A percentile compares a stretch with the other conserved stretches of the same genome.
Conservation (phyloP, 768 basidiomycete genomes). For the Sutorius australiensis region DNA sequence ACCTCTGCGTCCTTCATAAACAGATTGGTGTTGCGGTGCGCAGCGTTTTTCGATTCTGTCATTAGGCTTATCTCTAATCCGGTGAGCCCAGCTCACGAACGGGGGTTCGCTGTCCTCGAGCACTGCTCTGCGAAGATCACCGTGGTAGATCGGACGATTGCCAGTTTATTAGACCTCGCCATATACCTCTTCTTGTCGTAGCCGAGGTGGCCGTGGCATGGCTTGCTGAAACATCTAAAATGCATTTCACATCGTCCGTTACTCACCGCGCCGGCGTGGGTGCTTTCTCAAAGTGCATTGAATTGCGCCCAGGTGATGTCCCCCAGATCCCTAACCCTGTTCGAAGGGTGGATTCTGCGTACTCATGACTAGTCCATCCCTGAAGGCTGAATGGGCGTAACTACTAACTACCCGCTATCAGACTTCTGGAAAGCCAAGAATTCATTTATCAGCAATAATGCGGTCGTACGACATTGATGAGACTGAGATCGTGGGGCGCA, state of each 20-base stretch:
- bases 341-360: neutral
- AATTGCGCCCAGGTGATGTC: neutral
- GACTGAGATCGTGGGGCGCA: neutral
- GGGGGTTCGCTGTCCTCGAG: slow-evolving; percentile 27
- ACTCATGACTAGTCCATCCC: neutral
- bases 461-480: neutral
- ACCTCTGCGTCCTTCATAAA: slow-evolving; percentile 34
- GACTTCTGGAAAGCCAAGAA: slow-evolving; percentile 3
- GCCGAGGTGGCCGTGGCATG: slow-evolving; percentile 3
- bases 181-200: slow-evolving; percentile 8
- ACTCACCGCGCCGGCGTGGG: neutral
- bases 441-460: slow-evolving; percentile 2
- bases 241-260: slow-evolving; percentile 2
- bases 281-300: neutral
- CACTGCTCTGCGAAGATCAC: slow-evolving; percentile 29
- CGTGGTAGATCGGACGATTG: slow-evolving; percentile 24
- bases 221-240: slow-evolving; percentile 5
- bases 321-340: neutral
- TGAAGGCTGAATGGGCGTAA: neutral
- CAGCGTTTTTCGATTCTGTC: neutral
- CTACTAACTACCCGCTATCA: neutral
- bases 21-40: slow-evolving; percentile 30
- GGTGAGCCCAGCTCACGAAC: slow-evolving; percentile 24
- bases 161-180: neutral
- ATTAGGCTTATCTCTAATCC: slow-evolving; percentile 1